Percentiles rank a stretch among this genome's conserved stretches.
Evolutionary conservation across 768 basidiomycete genomes (phyloP).

Genomic region (Gautieria morchelliformis): DNA sequence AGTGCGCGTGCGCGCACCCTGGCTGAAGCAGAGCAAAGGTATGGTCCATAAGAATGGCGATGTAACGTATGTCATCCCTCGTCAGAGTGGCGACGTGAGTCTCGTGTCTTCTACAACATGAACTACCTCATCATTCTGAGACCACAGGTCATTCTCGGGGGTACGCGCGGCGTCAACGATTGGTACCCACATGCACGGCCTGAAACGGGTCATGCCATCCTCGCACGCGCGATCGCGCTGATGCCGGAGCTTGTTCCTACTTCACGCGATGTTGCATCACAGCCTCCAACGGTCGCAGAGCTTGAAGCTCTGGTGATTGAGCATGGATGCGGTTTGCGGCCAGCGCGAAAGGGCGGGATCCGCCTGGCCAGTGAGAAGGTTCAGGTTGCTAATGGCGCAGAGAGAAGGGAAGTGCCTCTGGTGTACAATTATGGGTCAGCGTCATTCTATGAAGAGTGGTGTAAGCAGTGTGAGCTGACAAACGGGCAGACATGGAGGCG

Average conservation of each 20-base stretch:
- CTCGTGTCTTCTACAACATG: neutral
- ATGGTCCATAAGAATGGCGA: constrained; percentile 17
- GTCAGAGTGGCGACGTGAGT: constrained; percentile 46
- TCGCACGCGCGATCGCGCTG: constrained; percentile 13
- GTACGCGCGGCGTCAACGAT: constrained; percentile 47
- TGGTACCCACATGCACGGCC: constrained; percentile 63
- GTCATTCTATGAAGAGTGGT: neutral
- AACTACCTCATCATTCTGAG: neutral
- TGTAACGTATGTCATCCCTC: constrained; percentile 51
- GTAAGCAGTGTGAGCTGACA: neutral
- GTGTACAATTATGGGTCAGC: constrained; percentile 60
- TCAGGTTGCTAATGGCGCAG: constrained; percentile 12
- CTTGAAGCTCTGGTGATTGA: constrained; percentile 29
- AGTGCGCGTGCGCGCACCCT: constrained; percentile 62
- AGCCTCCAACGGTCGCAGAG: constrained; percentile 27
- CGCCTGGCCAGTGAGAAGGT: constrained; percentile 43
- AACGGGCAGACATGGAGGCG: constrained; percentile 44
- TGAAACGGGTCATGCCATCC: constrained; percentile 31
- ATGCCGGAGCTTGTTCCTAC: constrained; percentile 14
- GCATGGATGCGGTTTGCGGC: constrained; percentile 52
- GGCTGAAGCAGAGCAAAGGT: constrained; percentile 32
- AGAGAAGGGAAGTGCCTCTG: constrained; percentile 33
- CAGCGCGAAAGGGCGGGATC: constrained; percentile 58
- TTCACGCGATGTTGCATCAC: neutral
- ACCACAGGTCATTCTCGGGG: constrained; percentile 42